phyloP scores from a whole-genome alignment of 805 yeast genomes.

The Tetrapisispora iriomotensis region DNA sequence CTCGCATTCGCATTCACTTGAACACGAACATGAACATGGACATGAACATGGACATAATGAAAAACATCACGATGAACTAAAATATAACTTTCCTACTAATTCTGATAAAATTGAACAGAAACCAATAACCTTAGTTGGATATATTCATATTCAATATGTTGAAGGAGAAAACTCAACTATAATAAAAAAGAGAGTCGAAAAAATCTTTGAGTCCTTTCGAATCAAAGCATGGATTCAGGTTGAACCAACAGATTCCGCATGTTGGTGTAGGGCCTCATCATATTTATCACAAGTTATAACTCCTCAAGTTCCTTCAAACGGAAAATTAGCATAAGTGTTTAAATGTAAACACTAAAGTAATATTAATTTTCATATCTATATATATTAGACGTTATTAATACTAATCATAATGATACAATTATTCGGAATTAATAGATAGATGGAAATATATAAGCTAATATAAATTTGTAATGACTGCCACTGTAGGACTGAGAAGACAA shows the following conservation, averaged over 20 bases:
- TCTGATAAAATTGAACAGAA: constrained; percentile 25
- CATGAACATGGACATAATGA: constrained; percentile 27
- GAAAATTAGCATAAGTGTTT: background rate
- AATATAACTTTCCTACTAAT: too few relatives aligned
- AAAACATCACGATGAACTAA: constrained; percentile 8
- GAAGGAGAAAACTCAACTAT: constrained; percentile 55
- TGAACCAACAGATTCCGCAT: constrained; percentile 50
- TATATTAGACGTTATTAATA: too few relatives aligned
- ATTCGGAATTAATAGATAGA: too few relatives aligned
- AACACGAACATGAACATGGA: constrained; percentile 5
- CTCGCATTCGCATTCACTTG: constrained; percentile 18
- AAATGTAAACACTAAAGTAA: background rate
- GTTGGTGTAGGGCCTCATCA: constrained; percentile 52
- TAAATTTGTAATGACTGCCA: too few relatives aligned
- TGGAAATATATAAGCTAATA: too few relatives aligned
- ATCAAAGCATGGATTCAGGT: constrained; percentile 56
- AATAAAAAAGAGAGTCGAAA: constrained; percentile 51
- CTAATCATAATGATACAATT: too few relatives aligned
- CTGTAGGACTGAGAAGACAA: too few relatives aligned
- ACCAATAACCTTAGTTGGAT: constrained; percentile 47
- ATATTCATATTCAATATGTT: constrained; percentile 65
- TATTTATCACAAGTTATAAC: constrained; percentile 1
- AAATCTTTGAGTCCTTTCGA: constrained; percentile 39
- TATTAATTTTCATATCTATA: too few relatives aligned
- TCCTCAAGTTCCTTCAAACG: background rate